Percentiles rank a stretch among this genome's conserved stretches.
Evolutionary conservation across 1,284 basidiomycete genomes (phyloP).

Genomic region (Athelia psychrophila): DNA sequence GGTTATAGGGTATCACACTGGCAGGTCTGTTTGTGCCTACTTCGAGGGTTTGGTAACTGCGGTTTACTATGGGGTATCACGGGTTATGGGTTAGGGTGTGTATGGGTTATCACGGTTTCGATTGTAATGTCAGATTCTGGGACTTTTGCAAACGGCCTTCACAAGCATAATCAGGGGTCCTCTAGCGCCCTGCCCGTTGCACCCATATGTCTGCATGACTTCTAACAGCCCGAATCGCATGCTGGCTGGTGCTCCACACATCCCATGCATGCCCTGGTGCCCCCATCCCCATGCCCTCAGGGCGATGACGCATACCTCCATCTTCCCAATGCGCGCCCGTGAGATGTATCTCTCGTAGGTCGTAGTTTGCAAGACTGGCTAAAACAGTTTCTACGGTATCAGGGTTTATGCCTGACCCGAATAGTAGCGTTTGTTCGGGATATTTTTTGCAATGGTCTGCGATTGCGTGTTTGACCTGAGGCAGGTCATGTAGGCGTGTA

Average conservation of each 20-base stretch:
- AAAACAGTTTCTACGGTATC: constrained; percentile 48
- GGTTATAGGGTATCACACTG: too few relatives aligned
- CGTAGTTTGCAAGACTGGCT: constrained; percentile 46
- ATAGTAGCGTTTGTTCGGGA: constrained; percentile 44
- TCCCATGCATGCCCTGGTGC: constrained; percentile 56
- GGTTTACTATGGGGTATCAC: too few relatives aligned
- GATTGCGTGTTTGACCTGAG: constrained; percentile 39
- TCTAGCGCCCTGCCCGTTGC: not conserved
- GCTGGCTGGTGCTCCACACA: constrained; percentile 59
- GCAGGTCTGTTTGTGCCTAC: too few relatives aligned
- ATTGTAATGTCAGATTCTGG: too few relatives aligned
- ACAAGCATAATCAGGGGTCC: too few relatives aligned
- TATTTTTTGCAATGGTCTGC: constrained; percentile 25
- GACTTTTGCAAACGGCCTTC: too few relatives aligned
- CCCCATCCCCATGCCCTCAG: constrained; percentile 70
- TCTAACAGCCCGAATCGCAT: constrained; percentile 51
- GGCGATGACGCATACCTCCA: constrained; percentile 48
- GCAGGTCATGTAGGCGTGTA: constrained; percentile 38
- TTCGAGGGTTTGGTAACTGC: too few relatives aligned
- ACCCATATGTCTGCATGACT: constrained; percentile 36
- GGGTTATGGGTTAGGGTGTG: too few relatives aligned
- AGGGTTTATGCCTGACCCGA: constrained; percentile 70
- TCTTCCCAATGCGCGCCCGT: constrained; percentile 64
- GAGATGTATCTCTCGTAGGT: constrained; percentile 65
- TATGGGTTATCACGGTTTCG: too few relatives aligned